phyloP scores from a whole-genome alignment of 2,329 filamentous ascomycete species.

The Aquanectria penicillioides region DNA sequence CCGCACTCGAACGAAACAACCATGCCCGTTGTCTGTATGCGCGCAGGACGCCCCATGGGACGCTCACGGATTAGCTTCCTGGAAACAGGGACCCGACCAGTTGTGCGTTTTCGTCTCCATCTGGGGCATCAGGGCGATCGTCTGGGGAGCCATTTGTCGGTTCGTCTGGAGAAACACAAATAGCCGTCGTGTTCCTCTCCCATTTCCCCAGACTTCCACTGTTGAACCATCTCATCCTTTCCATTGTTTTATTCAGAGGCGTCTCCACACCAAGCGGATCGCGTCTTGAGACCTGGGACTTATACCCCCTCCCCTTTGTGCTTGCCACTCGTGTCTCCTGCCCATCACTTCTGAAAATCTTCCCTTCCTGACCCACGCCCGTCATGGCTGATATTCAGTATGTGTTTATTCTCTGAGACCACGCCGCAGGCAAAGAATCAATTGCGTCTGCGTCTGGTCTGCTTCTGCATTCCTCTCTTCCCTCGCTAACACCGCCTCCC shows the following conservation, averaged over 20 bases:
- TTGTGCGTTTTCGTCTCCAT: background rate
- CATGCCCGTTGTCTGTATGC: background rate
- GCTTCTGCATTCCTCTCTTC: no score
- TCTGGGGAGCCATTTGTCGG: background rate
- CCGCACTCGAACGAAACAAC: background rate
- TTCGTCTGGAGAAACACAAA: conserved; percentile 12
- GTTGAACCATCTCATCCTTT: conserved; percentile 6
- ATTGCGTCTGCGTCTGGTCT: no score
- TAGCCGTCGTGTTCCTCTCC: conserved; percentile 5
- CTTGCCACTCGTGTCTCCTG: background rate
- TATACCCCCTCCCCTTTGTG: conserved; percentile 21
- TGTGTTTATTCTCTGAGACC: no score
- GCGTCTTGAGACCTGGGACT: conserved; percentile 2
- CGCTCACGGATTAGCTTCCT: conserved; percentile 10
- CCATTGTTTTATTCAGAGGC: conserved; percentile 17
- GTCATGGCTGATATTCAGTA: conserved; percentile 38
- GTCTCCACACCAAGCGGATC: background rate
- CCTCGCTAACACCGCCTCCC: background rate
- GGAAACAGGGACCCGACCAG: no score
- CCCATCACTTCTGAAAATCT: background rate
- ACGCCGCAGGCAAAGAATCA: no score
- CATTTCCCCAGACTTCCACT: conserved; percentile 16
- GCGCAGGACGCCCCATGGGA: conserved; percentile 1
- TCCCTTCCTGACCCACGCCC: conserved; percentile 24
- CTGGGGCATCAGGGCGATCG: no score